These are phyloP conservation scores for Malus asiatica DNA, from an alignment of 306 rosid species.

Conservation along the genomic window DNA sequence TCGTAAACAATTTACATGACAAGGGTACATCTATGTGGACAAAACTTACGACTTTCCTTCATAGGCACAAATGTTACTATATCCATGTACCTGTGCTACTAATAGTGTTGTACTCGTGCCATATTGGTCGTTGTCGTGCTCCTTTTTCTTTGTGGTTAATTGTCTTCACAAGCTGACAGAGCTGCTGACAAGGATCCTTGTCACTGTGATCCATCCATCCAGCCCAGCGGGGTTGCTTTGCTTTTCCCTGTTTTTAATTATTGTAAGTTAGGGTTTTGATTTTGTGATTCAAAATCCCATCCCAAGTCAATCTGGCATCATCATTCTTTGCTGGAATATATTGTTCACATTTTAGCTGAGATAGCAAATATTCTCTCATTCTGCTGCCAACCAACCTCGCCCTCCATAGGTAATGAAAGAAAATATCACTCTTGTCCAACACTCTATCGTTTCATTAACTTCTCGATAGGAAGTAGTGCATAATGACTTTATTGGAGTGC, in stretches of 20 bases:
- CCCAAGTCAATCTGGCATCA: background rate
- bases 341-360: background rate
- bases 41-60: too few relatives aligned
- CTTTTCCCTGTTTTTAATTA: background rate
- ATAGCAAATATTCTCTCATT: background rate
- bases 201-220: too few relatives aligned
- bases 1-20: too few relatives aligned
- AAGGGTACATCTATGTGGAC: too few relatives aligned
- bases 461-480: too few relatives aligned
- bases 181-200: background rate
- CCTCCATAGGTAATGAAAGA: background rate
- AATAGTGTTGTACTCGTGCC: background rate
- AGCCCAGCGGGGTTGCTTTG: background rate
- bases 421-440: background rate
- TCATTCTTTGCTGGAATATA: background rate
- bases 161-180: background rate
- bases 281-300: background rate
- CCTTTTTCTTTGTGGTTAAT: background rate
- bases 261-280: too few relatives aligned
- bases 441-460: background rate
- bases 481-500: too few relatives aligned
- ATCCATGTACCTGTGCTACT: too few relatives aligned
- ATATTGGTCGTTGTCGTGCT: background rate
- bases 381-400: background rate
- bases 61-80: too few relatives aligned